These are phyloP conservation scores for Leccinellum albellum DNA, from an alignment of 768 basidiomycete species.

Conservation along the genomic window DNA sequence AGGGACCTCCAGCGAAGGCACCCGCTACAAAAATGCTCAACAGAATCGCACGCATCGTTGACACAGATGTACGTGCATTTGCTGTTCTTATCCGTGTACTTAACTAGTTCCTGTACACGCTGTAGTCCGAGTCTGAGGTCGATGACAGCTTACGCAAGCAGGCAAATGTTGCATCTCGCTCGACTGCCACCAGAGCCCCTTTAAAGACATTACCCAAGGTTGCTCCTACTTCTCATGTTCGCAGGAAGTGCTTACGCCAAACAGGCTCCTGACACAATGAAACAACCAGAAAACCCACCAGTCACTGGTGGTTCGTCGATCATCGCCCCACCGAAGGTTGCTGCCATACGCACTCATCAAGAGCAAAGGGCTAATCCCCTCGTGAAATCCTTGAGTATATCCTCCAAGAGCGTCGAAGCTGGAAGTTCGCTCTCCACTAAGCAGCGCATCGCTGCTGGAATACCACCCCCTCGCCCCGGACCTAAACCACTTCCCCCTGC, in stretches of 20 bases:
- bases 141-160: constrained; percentile 3
- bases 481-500: constrained; percentile 33
- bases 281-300: constrained; percentile 7
- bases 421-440: constrained; percentile 48
- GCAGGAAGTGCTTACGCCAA: neutral
- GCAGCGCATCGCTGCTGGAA: constrained; percentile 43
- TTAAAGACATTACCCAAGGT: constrained; percentile 15
- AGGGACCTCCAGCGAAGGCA: neutral
- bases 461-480: constrained; percentile 30
- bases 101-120: neutral
- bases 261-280: constrained; percentile 2
- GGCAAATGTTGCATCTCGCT: neutral
- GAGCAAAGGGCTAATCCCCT: constrained; percentile 29
- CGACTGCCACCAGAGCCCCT: neutral
- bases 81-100: neutral
- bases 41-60: constrained; percentile 2
- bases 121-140: constrained; percentile 20
- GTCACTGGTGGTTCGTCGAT: neutral
- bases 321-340: constrained; percentile 14
- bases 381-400: constrained; percentile 30
- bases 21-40: constrained; percentile 1
- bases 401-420: constrained; percentile 20
- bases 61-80: constrained; percentile 12
- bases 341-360: constrained; percentile 26
- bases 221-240: neutral